Percentiles rank a stretch among this genome's conserved stretches.
Conservation (phyloP, 306 rosid species). For the Albizia julibrissin region DNA sequence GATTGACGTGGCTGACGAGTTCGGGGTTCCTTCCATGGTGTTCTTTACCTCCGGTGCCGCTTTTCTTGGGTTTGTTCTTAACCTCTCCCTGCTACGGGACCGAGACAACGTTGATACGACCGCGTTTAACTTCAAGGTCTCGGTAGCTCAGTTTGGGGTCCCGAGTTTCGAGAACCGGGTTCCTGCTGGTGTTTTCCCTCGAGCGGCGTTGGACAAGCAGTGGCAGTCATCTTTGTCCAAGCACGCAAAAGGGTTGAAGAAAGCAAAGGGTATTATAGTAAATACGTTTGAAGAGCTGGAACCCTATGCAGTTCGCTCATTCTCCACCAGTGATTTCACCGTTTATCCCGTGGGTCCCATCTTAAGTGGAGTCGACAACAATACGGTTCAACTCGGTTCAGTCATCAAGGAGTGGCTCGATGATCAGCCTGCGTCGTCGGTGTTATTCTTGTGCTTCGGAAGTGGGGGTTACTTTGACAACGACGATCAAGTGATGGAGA, state of each 20-base stretch:
- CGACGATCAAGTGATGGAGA: neutral
- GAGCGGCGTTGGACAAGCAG: neutral
- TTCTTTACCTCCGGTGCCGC: slow-evolving; percentile 31
- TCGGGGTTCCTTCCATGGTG: slow-evolving; percentile 10
- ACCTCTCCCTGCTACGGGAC: slow-evolving; percentile 34
- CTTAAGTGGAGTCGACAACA: neutral
- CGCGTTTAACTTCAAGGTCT: slow-evolving; percentile 1
- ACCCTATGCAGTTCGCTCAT: slow-evolving; percentile 22
- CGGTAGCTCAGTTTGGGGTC: neutral
- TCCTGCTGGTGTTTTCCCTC: slow-evolving; percentile 31
- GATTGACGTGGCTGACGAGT: neutral
- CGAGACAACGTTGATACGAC: slow-evolving; percentile 4
- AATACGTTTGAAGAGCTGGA: slow-evolving; percentile 35
- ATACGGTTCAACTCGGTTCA: neutral
- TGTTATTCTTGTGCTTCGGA: neutral
- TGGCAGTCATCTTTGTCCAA: neutral
- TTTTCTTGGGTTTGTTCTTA: neutral
- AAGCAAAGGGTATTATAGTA: neutral
- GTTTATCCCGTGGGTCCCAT: slow-evolving; percentile 48
- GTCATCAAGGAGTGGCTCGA: neutral
- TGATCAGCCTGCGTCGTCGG: neutral
- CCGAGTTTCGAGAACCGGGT: slow-evolving; percentile 22
- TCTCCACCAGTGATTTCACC: neutral
- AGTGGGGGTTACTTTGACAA: neutral
- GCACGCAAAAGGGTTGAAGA: neutral